A percentile compares a stretch with the other conserved stretches of the same genome.
Conservation (phyloP, 129 eudicot genomes). For the Lactuca sativa region DNA sequence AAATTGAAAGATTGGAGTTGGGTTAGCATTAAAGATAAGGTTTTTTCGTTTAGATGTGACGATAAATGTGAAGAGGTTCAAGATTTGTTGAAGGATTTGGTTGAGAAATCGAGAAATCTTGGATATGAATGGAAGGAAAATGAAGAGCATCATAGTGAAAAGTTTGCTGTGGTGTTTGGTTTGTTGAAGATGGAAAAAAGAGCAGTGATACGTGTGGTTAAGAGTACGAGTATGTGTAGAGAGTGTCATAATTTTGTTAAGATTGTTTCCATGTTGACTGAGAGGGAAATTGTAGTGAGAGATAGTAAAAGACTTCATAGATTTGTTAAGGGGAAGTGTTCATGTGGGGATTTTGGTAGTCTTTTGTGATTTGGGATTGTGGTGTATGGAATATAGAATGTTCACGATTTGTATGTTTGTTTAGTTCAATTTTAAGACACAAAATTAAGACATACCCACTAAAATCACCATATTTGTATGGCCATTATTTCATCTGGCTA, state of each 20-base stretch:
- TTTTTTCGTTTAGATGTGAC: constrained; percentile 52
- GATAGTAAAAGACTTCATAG: constrained; percentile 80
- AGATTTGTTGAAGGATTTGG: constrained; percentile 44
- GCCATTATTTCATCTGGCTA: too few species aligned
- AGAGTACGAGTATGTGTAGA: constrained; percentile 73
- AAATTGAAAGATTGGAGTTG: constrained; percentile 78
- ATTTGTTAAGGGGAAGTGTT: constrained; percentile 68
- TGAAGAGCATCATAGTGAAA: constrained; percentile 74
- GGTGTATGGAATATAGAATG: constrained; percentile 11
- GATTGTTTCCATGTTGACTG: constrained; percentile 44
- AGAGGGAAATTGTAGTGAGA: constrained; percentile 62
- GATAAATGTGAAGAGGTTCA: constrained; percentile 41
- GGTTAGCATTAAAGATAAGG: constrained; percentile 70
- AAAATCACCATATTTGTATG: neutral
- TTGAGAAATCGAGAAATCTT: constrained; percentile 45
- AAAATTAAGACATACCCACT: neutral
- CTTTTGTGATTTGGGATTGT: constrained; percentile 37
- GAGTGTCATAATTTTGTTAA: constrained; percentile 78
- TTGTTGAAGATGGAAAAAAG: constrained; percentile 52
- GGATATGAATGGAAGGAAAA: constrained; percentile 52
- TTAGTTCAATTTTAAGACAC: constrained; percentile 9
- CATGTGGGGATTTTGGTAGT: constrained; percentile 82
- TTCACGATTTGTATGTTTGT: constrained; percentile 11
- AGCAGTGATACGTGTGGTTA: constrained; percentile 52
- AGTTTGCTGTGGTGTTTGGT: constrained; percentile 77